Evolutionary conservation across 768 basidiomycete species (phyloP), one percentile per base, ranked within the genome.

Genomic region (Naematelia encephala): DNA sequence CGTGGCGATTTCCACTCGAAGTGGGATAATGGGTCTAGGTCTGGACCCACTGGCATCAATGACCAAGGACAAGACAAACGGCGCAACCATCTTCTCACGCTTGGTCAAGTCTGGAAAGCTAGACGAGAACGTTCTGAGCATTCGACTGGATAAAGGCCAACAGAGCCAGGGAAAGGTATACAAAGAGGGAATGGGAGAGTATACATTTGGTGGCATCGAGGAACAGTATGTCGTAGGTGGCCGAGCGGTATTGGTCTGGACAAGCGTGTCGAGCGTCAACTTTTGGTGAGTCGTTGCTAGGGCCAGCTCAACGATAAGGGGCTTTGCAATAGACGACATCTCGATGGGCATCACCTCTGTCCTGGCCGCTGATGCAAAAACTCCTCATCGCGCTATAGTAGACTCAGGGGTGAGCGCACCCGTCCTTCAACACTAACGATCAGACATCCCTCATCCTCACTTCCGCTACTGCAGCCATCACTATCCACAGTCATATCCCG

Each of bases 361-460:
- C 11, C 45, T 66, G 19, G 25, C 16, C 0, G 39, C 34, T 21
- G 61, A 66, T 47, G 54, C 21, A 12, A 52, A 34, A 2, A 66
- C 64, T 10, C 57, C 61, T 10, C 43, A 57, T 30, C 47, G 64
- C 56, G 64, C 61, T 3, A 66, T 66, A 13, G 57, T 66, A 28
- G 64, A 66, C 54, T 59, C 64, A 3, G 64, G 64, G 1, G 63
- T 60, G 39, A 48, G 63, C 39, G 26, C 12, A 26, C 30, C 39
- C 25, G 13, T 11, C n/a, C 21, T 43, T 3, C 34, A 5, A 10
- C 19, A 5, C 42, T 45, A 22, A 29, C 25, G 12, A 19, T 25
- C 56, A 64, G 63, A 66, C 64, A n/a, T 59, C 64, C 26, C 54
- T 66, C 25, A 62, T 66, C 47, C 54, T 66, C 34, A 66, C 64